Evolutionary conservation across 768 basidiomycete genomes (phyloP), one percentile per base, ranked within the genome.

Genomic region (Lyophyllum semitale): DNA sequence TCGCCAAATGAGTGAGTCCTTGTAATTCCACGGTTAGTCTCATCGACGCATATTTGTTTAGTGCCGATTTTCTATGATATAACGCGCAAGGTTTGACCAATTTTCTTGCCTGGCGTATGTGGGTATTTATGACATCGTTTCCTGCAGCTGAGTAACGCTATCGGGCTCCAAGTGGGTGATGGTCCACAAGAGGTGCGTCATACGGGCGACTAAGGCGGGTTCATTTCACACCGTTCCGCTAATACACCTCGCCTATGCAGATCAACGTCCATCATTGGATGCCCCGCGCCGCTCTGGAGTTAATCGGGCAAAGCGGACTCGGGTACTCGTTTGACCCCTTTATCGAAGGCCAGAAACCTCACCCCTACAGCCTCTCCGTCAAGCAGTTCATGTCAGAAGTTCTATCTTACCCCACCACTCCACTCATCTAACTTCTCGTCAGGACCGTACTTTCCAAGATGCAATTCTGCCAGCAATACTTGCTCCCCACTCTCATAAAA

Each of bases 261-360:
- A 60, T 68, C 11, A 64, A 68, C 35, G 32, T 68, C 2, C 47
- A 52, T 2, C 50, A 52, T 6, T 72, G 69, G 71, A 62, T 68
- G 58, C 51, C 65, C 0, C 59, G 69, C 12, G 66, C 65, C 0
- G 64, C 70, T 4, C 57, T 71, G 11, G 70, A 71, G 55, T 54
- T 69, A 20, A 66, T 72, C 26, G 68, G 65, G 6, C 69, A 67
- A 51, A 66, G 65, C 41, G 68, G 71, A 5, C 60, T 70, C 37
- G 71, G 71, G 12, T 67, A 63, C 41, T 66, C 68, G 1, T 68
- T 71, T 42, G 70, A 71, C 51, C 40, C 62, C 3, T 47, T 71
- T 13, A 48, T 30, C 4, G 68, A 70, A 22, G 65, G 66, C 18
- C 48, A 51, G 9, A 48, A 62, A 20, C 49, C 58, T 7, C 66